A percentile compares a stretch with the other conserved stretches of the same genome.
Conservation (phyloP, 495 filamentous ascomycete genomes). For the Tuber indicum region DNA sequence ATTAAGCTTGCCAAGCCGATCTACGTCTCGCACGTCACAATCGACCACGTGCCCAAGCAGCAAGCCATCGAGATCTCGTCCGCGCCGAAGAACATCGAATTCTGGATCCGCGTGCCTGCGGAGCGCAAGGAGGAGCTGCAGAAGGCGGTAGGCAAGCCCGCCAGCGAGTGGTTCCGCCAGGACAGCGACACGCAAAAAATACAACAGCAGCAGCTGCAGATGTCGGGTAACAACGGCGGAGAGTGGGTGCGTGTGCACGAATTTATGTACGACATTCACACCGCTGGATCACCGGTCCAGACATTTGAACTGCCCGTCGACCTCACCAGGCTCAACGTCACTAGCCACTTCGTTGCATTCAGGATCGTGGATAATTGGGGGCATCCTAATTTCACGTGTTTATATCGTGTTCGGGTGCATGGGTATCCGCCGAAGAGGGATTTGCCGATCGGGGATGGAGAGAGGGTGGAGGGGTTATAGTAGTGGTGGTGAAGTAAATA, state of each 20-base stretch:
- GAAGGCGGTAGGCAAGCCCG: not conserved
- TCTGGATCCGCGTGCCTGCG: conserved; percentile 49
- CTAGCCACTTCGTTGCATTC: conserved; percentile 26
- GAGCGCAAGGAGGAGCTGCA: conserved; percentile 30
- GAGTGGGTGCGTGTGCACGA: not conserved
- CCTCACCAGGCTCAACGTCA: conserved; percentile 30
- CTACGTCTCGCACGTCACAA: conserved; percentile 52
- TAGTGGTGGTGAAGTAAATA: conserved; percentile 7
- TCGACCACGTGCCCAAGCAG: conserved; percentile 56
- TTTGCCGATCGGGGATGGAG: not conserved
- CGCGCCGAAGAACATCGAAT: conserved; percentile 56
- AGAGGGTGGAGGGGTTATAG: not conserved
- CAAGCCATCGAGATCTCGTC: conserved; percentile 52
- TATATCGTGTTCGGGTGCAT: conserved; percentile 39
- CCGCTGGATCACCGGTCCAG: conserved; percentile 16
- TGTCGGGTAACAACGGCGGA: not conserved
- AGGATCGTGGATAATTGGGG: conserved; percentile 36
- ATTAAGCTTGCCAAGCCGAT: conserved; percentile 49
- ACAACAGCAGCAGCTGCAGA: not conserved
- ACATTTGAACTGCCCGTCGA: conserved; percentile 29
- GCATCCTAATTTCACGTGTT: conserved; percentile 38
- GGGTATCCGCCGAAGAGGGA: conserved; percentile 23
- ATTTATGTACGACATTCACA: conserved; percentile 34
- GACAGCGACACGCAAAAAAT: not conserved
- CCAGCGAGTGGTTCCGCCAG: not conserved